Conservation (phyloP, 2,329 filamentous ascomycete genomes). For the Aspergillus texensis region DNA sequence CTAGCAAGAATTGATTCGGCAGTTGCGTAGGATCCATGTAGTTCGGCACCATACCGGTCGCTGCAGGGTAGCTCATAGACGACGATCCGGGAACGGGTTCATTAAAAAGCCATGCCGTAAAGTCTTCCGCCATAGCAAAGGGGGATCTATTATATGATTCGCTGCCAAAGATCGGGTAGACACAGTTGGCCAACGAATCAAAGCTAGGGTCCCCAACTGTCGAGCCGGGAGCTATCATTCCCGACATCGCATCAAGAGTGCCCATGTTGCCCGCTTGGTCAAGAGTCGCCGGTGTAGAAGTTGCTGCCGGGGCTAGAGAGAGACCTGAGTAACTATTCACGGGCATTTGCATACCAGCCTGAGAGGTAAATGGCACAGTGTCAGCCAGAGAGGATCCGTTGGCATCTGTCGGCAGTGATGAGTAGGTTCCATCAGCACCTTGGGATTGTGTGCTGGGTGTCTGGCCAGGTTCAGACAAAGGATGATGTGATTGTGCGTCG, state of each 20-base stretch:
- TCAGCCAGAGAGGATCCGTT: constrained; percentile 21
- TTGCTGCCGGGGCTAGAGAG: constrained; percentile 21
- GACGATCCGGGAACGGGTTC: constrained; percentile 61
- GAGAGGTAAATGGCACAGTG: constrained; percentile 20
- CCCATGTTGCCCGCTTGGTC: constrained; percentile 29
- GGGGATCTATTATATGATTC: constrained; percentile 85
- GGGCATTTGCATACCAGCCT: constrained; percentile 20
- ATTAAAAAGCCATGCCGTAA: constrained; percentile 82
- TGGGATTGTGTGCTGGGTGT: constrained; percentile 19
- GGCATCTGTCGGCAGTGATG: constrained; percentile 20
- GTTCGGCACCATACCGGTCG: constrained; percentile 43
- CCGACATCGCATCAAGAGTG: constrained; percentile 27
- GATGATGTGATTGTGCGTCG: constrained; percentile 12
- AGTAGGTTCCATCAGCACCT: constrained; percentile 18
- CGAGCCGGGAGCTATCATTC: constrained; percentile 28
- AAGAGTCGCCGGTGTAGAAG: constrained; percentile 29
- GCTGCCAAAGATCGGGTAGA: constrained; percentile 83
- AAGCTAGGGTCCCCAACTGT: constrained; percentile 31
- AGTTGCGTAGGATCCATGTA: constrained; percentile 47
- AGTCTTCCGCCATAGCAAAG: constrained; percentile 84
- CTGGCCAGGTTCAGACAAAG: not conserved
- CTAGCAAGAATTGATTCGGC: constrained; percentile 54
- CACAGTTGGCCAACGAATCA: constrained; percentile 42
- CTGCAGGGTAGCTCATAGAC: constrained; percentile 50
- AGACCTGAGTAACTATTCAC: constrained; percentile 25